Conservation (phyloP, 208 protist genomes). For the Histomonas meleagridis region DNA sequence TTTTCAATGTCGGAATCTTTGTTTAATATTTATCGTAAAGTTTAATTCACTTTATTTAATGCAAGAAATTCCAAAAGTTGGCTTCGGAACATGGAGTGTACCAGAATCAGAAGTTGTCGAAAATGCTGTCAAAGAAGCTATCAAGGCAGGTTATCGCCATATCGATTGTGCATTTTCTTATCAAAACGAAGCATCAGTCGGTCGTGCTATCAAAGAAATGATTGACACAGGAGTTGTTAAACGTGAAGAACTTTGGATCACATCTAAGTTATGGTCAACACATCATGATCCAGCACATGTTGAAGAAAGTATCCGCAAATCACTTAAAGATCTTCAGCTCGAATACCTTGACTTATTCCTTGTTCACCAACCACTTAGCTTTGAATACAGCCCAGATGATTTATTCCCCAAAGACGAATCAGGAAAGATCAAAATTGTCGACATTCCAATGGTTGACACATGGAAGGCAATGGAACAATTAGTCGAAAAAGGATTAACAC, state of each 20-base stretch:
- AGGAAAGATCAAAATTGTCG: no score
- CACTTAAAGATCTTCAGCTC: neutral
- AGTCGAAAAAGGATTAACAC: neutral
- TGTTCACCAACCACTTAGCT: conserved; percentile 74
- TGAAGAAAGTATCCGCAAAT: neutral
- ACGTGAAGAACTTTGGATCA: neutral
- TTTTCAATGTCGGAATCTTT: no score
- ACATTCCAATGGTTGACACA: neutral
- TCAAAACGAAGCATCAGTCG: neutral
- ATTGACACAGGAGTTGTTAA: neutral
- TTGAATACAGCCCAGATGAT: conserved; percentile 44
- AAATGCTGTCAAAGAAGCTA: neutral
- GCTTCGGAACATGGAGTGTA: neutral
- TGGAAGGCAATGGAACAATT: neutral
- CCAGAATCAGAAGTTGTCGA: neutral
- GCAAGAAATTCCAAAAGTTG: no score
- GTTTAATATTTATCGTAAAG: no score
- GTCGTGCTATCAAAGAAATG: neutral
- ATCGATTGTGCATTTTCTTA: neutral
- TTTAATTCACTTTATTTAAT: no score
- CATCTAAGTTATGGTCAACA: neutral
- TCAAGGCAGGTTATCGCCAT: neutral
- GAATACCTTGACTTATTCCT: conserved; percentile 79
- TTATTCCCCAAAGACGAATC: conserved; percentile 1
- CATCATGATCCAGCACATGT: neutral